These are phyloP conservation scores for Penicillium sp. DNA, from an alignment of 2,329 filamentous ascomycete genomes.

Conservation along the genomic window DNA sequence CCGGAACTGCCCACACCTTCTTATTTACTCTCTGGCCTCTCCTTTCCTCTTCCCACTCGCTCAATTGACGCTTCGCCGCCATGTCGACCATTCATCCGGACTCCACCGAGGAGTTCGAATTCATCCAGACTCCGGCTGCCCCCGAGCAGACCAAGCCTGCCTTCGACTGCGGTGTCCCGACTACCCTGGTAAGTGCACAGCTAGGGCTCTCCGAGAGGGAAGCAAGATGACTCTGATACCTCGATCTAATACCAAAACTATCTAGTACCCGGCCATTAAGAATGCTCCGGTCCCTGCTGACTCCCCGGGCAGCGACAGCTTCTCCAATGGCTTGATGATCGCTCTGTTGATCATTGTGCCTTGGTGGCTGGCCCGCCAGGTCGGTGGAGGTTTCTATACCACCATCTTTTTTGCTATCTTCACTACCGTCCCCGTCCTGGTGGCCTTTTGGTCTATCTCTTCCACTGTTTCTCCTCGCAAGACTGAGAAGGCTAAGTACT, in stretches of 20 bases:
- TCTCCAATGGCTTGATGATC: conserved; percentile 77
- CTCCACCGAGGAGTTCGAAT: conserved; percentile 50
- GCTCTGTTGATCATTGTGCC: conserved; percentile 67
- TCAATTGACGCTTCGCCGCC: conserved; percentile 28
- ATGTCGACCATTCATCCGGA: conserved; percentile 45
- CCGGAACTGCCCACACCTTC: conserved; percentile 18
- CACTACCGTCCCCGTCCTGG: conserved; percentile 73
- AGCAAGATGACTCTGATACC: not conserved
- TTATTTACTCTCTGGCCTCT: conserved; percentile 22
- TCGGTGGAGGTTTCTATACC: conserved; percentile 82
- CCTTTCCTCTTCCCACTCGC: conserved; percentile 21
- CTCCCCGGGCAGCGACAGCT: conserved; percentile 74
- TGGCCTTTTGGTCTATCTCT: conserved; percentile 73
- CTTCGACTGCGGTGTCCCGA: conserved; percentile 58
- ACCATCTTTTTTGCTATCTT: conserved; percentile 80
- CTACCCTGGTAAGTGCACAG: conserved; percentile 53
- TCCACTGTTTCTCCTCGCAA: conserved; percentile 81
- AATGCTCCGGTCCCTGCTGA: conserved; percentile 94
- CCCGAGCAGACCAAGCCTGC: conserved; percentile 49
- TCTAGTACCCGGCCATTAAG: conserved; percentile 79
- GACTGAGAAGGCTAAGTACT: conserved; percentile 85
- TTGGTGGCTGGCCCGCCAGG: conserved; percentile 74
- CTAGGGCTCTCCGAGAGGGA: conserved; percentile 7
- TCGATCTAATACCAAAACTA: conserved; percentile 6
- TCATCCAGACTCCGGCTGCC: conserved; percentile 59